A percentile compares a stretch with the other conserved stretches of the same genome.
Conservation (phyloP, 768 basidiomycete species). For the Brasilioporus rufonigricans region DNA sequence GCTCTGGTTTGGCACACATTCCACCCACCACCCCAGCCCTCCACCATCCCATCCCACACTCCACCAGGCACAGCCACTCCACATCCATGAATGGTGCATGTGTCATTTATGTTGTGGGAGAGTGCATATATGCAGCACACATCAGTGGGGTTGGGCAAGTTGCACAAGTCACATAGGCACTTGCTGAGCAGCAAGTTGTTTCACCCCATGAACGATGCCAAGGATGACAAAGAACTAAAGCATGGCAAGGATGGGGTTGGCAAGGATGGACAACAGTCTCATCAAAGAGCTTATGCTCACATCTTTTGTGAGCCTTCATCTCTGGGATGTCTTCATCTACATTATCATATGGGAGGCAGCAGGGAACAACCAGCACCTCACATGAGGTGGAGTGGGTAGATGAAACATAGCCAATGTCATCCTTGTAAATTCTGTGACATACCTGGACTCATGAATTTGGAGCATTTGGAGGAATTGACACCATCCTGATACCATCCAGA, state of each 20-base stretch:
- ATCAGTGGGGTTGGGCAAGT: not conserved
- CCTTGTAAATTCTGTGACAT: no score
- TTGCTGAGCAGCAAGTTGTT: slow-evolving; percentile 30
- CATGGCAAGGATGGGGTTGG: not conserved
- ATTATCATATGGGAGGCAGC: no score
- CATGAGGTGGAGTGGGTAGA: no score
- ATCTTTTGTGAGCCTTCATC: no score
- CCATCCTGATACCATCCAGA: no score
- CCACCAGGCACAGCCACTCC: slow-evolving; percentile 19
- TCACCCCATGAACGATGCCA: slow-evolving; percentile 30
- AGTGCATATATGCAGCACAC: slow-evolving; percentile 10
- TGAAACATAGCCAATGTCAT: no score
- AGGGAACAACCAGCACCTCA: no score
- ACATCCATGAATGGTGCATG: slow-evolving; percentile 20
- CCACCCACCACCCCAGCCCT: not conserved
- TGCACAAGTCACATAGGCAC: slow-evolving; percentile 7
- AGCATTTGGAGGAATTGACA: no score
- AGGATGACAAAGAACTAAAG: slow-evolving; percentile 12
- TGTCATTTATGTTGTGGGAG: slow-evolving; percentile 20
- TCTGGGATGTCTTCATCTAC: no score
- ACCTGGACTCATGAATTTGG: no score
- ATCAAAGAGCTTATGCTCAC: no score
- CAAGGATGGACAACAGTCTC: slow-evolving; percentile 17
- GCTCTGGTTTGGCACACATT: slow-evolving; percentile 64
- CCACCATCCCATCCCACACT: not conserved